Evolutionary conservation across 1,284 basidiomycete species (phyloP).

Genomic region (Moesziomyces parantarcticus): DNA sequence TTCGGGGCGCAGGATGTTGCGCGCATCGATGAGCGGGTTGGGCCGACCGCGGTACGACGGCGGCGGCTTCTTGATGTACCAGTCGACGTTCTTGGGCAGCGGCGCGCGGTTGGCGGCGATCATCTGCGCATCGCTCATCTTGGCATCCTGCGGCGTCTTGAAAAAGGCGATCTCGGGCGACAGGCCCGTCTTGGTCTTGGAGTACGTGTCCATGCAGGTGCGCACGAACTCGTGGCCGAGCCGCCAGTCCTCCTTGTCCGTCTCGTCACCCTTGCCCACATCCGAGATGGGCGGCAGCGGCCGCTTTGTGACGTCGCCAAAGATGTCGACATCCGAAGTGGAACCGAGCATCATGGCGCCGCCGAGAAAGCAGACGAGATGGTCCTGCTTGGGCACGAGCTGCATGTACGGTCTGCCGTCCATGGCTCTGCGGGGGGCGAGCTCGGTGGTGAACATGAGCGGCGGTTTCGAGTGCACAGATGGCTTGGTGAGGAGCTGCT

Average conservation of each 20-base stretch:
- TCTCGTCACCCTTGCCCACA: conserved; percentile 74
- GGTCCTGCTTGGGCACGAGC: conserved; percentile 88
- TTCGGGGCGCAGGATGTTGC: conserved; percentile 89
- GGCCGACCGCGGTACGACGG: conserved; percentile 18
- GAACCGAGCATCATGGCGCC: conserved; percentile 91
- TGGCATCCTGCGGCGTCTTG: conserved; percentile 34
- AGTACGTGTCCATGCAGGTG: conserved; percentile 87
- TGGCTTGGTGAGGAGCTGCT: conserved; percentile 77
- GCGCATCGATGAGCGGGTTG: conserved; percentile 78
- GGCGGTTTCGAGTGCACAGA: conserved; percentile 62
- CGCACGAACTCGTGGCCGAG: conserved; percentile 83
- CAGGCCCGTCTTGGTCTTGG: conserved; percentile 78
- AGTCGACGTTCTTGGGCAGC: conserved; percentile 49
- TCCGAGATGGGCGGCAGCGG: conserved; percentile 48
- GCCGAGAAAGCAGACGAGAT: conserved; percentile 93
- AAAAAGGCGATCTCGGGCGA: conserved; percentile 68
- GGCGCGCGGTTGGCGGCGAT: conserved; percentile 18
- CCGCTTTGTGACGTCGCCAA: conserved; percentile 21
- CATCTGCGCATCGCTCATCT: conserved; percentile 24
- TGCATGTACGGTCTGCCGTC: conserved; percentile 30
- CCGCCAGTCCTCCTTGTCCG: conserved; percentile 78
- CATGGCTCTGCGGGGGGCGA: conserved; percentile 65
- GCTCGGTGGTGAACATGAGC: conserved; percentile 84
- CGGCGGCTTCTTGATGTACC: conserved; percentile 62
- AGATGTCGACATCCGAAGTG: conserved; percentile 26